These are phyloP conservation scores for Dactylellina drechsleri DNA, from an alignment of 2,329 filamentous ascomycete species.

Conservation along the genomic window DNA sequence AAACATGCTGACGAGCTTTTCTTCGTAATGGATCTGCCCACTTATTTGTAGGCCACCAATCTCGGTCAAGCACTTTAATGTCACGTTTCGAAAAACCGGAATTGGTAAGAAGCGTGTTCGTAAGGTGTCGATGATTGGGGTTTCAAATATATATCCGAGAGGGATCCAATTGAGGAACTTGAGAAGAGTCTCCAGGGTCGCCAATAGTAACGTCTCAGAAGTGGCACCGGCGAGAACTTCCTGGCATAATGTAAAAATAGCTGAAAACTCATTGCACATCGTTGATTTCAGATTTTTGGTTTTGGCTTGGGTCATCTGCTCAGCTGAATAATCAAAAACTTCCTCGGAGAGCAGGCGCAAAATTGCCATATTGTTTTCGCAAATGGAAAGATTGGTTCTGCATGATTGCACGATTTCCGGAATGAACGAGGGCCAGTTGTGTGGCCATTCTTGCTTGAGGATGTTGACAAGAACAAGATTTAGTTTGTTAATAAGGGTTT, in stretches of 20 bases:
- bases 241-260: slow-evolving; percentile 96
- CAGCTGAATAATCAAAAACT: slow-evolving; percentile 97
- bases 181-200: slow-evolving; percentile 93
- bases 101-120: slow-evolving; percentile 91
- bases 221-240: slow-evolving; percentile 92
- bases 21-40: slow-evolving; percentile 79
- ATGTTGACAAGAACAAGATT: slow-evolving; percentile 97
- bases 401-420: slow-evolving; percentile 98
- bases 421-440: slow-evolving; percentile 99
- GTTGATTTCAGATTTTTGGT: slow-evolving; percentile 96
- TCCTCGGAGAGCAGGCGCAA: slow-evolving; percentile 94
- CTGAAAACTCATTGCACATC: slow-evolving; percentile 98
- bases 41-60: slow-evolving; percentile 93
- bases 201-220: slow-evolving; percentile 88
- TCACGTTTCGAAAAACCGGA: slow-evolving; percentile 95
- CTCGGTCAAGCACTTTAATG: slow-evolving; percentile 94
- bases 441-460: slow-evolving; percentile 98
- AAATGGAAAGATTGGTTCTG: slow-evolving; percentile 93
- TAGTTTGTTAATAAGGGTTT: slow-evolving; percentile 94
- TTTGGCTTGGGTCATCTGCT: slow-evolving; percentile 99
- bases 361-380: slow-evolving; percentile 99
- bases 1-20: slow-evolving; percentile 98
- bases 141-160: slow-evolving; percentile 98
- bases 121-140: slow-evolving; percentile 91
- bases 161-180: slow-evolving; percentile 99